These are phyloP conservation scores for Ophiostoma piceae DNA, from an alignment of 2,329 filamentous ascomycete genomes.

Conservation along the genomic window DNA sequence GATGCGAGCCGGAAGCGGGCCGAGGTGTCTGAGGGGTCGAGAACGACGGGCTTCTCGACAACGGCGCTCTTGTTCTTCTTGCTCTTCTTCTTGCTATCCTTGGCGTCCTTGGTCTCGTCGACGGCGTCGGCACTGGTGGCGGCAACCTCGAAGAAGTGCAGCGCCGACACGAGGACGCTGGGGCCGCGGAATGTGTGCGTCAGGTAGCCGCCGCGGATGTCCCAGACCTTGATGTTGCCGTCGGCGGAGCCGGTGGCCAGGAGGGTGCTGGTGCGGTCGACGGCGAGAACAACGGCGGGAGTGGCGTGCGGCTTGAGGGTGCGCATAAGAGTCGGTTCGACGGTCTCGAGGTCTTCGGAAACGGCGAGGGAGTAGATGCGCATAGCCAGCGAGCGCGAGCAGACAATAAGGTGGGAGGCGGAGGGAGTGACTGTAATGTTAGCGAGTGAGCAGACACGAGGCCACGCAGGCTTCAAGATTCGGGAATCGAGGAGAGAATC, in stretches of 20 bases:
- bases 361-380: slow-evolving; percentile 72
- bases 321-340: slow-evolving; percentile 64
- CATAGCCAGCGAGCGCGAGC: slow-evolving; percentile 94
- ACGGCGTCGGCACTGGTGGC: slow-evolving; percentile 42
- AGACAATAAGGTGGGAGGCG: slow-evolving; percentile 80
- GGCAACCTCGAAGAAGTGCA: slow-evolving; percentile 82
- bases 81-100: slow-evolving; percentile 37
- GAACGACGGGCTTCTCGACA: slow-evolving; percentile 32
- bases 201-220: slow-evolving; percentile 80
- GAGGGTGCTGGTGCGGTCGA: slow-evolving; percentile 82
- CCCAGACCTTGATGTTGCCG: slow-evolving; percentile 93
- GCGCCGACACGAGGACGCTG: slow-evolving; percentile 81
- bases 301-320: slow-evolving; percentile 86
- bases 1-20: slow-evolving; percentile 72
- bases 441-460: not conserved
- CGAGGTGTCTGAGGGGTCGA: slow-evolving; percentile 36
- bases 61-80: slow-evolving; percentile 36
- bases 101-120: slow-evolving; percentile 30
- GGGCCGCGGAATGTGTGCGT: slow-evolving; percentile 95
- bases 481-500: not conserved
- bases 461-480: not conserved
- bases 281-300: slow-evolving; percentile 78
- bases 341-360: slow-evolving; percentile 50
- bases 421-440: slow-evolving; percentile 67
- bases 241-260: slow-evolving; percentile 91